Conservation (phyloP, 1,284 basidiomycete genomes). For the Xerocomus amazonicus region DNA sequence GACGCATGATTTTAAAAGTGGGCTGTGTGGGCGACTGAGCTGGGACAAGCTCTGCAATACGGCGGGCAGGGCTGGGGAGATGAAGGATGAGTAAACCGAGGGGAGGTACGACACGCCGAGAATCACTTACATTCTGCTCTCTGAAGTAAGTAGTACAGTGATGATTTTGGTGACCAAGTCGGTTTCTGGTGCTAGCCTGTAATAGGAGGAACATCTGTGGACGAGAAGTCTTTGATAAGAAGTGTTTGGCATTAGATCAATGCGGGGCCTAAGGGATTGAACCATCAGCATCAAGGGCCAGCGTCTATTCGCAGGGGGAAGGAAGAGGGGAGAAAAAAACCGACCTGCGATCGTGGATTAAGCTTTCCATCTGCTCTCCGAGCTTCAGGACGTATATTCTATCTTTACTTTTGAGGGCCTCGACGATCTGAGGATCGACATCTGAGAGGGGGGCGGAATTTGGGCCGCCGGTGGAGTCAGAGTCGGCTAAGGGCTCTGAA, state of each 20-base stretch:
- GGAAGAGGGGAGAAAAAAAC: slow-evolving; percentile 27
- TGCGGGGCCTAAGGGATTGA: slow-evolving; percentile 44
- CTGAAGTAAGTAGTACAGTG: slow-evolving; percentile 48
- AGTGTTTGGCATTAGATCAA: slow-evolving; percentile 63
- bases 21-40: slow-evolving; percentile 62
- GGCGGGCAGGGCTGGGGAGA: slow-evolving; percentile 54
- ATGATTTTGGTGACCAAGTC: slow-evolving; percentile 65
- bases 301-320: slow-evolving; percentile 1
- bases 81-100: slow-evolving; percentile 8
- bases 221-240: slow-evolving; percentile 80
- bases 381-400: slow-evolving; percentile 79
- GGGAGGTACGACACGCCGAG: not conserved
- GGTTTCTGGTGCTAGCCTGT: slow-evolving; percentile 63
- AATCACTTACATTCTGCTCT: slow-evolving; percentile 67
- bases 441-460: slow-evolving; percentile 30
- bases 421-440: slow-evolving; percentile 68
- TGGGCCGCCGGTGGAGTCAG: slow-evolving; percentile 22
- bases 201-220: slow-evolving; percentile 77
- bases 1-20: slow-evolving; percentile 81
- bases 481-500: slow-evolving; percentile 30
- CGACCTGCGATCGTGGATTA: slow-evolving; percentile 69
- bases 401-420: slow-evolving; percentile 83
- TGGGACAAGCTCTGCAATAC: slow-evolving; percentile 77
- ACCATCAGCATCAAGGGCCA: slow-evolving; percentile 13
- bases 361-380: slow-evolving; percentile 73